Evolutionary conservation across 2,329 filamentous ascomycete genomes (phyloP), one percentile per base, ranked within the genome.

Genomic region (Tothia fuscella): DNA sequence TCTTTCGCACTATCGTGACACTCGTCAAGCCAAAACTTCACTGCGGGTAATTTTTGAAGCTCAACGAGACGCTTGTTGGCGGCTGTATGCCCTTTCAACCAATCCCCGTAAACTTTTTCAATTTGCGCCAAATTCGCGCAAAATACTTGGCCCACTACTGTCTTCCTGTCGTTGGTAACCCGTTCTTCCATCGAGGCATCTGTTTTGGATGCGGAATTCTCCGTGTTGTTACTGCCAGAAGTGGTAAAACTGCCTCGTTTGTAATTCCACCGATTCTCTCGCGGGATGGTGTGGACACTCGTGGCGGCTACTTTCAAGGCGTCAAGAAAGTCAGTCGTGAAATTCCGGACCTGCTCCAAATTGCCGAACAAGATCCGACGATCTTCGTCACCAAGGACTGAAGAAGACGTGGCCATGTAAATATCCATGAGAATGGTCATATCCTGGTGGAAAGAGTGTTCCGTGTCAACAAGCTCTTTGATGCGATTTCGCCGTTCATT

Each of bases 371-470:
- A 76, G 10, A 83, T 71, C 56, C 88, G 93, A 52, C 93, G 80
- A 48, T 93, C 93, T 48, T 89, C 83, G 31, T 75, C 67, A 32
- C 82, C 84, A 21, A 95, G 73, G 43, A 83, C 87, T 9, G 82
- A 82, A 50, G 82, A 78, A 1, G 86, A 84, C 1, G 91, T 96
- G 32, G 85, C 87, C 61, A 93, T 93, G 69, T 96, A 98, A 42
- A 98, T 96, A 55, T 96, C 88, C 54, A 93, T 86, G 2, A 94
- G 82, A 41, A 98, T 89, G 57, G 88, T 94, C 85, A 98, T 89
- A 58, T 98, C 91, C 48, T 86, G 78, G 43, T 93, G 79, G 60
- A 93, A 96, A 5, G 81, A 79, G 36, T 86, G 79, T 57, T 98
- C 91, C 0, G 91, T 98, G 53, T 95, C 87, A 34, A 95, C 74